A percentile compares a stretch with the other conserved stretches of the same genome.
Evolutionary conservation across 352 stramenopile genomes (phyloP).

Genomic region (Globisporangium camurandrum): DNA sequence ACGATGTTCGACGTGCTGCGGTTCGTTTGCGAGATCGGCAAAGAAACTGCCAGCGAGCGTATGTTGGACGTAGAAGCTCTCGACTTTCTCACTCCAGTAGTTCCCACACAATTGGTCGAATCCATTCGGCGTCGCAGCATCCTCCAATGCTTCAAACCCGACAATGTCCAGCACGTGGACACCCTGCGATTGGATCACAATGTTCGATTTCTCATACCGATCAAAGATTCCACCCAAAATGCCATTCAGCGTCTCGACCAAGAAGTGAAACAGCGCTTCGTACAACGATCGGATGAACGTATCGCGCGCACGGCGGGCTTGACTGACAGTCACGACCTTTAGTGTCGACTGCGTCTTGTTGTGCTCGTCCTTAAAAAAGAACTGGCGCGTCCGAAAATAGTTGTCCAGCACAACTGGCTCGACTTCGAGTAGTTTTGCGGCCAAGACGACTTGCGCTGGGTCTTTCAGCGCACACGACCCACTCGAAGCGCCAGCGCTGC

Average conservation of each 20-base stretch:
- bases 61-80: conserved; percentile 76
- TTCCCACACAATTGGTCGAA: conserved; percentile 81
- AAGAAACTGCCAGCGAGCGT: conserved; percentile 61
- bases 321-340: conserved; percentile 73
- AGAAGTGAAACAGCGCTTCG: conserved; percentile 67
- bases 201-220: conserved; percentile 77
- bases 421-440: conserved; percentile 64
- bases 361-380: conserved; percentile 58
- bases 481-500: conserved; percentile 19
- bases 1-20: conserved; percentile 53
- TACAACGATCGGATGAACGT: conserved; percentile 80
- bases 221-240: conserved; percentile 80
- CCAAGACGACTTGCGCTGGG: conserved; percentile 50
- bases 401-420: conserved; percentile 78
- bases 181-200: conserved; percentile 71
- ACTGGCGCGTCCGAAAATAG: conserved; percentile 79
- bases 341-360: conserved; percentile 72
- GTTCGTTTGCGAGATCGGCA: conserved; percentile 46
- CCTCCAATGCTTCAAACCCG: conserved; percentile 57
- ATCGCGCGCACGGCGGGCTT: conserved; percentile 59
- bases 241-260: conserved; percentile 74
- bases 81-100: conserved; percentile 83
- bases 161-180: conserved; percentile 80
- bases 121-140: conserved; percentile 30
- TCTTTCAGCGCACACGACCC: conserved; percentile 64